Evolutionary conservation across 2,329 filamentous ascomycete genomes (phyloP), one percentile per base, ranked within the genome.

Genomic region (Aspergillus puulaauensis): DNA sequence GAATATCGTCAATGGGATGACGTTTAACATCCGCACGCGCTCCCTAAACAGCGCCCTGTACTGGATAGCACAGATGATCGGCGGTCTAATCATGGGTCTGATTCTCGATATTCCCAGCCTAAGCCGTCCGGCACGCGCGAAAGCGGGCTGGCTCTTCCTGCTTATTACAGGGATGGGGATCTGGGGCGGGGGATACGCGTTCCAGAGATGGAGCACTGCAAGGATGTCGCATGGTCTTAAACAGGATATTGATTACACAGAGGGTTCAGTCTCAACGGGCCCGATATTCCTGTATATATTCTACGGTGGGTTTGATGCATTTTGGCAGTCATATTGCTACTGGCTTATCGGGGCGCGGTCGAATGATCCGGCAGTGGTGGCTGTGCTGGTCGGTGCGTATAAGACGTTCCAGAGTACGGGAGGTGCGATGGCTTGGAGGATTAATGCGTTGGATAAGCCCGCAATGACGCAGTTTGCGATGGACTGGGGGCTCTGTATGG

Each of bases 211-310:
- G 65, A 84, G 86, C 65, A 69, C 83, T 15, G 15, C 62, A 54
- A 65, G 53, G 71, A 77, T 14, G 63, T 75, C n/a, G 75, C 72
- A 17, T 49, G 41, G 41, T 11, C 7, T 21, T 0, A 17, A 61
- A 59, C 75, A 81, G 54, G 74, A 79, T 51, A 69, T 82, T 55
- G 80, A 83, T 65, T 83, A 78, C 60, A 79, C 71, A 11, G 65
- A 77, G 33, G 80, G 79, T 39, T 37, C 75, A 80, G 41, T 87
- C 83, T 52, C 79, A 80, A 6, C 40, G 6, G 86, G 86, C 0
- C 86, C 86, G 9, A 87, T 90, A 65, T 84, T 89, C 65, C 75
- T 90, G 14, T 89, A 89, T 76, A 86, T 89, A 69, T 88, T 88
- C 73, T 90, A 89, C 68, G 87, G 87, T 41, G 81, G 84, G 60